Percentiles rank a stretch among this genome's conserved stretches.
These are phyloP conservation scores for Gleditsia sinensis DNA, from an alignment of 306 rosid species.

Conservation along the genomic window DNA sequence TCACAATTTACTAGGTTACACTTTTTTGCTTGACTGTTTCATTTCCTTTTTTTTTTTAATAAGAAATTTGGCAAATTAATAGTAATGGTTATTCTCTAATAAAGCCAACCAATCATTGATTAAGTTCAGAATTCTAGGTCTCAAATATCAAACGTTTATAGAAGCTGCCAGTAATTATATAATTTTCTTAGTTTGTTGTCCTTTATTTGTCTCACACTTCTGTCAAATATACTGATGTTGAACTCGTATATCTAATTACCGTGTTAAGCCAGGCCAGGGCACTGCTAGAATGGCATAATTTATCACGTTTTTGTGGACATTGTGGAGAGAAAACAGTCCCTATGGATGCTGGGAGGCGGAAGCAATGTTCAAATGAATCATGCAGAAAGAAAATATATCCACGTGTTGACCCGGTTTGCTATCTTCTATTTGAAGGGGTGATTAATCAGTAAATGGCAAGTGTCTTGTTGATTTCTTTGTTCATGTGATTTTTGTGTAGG, in stretches of 20 bases:
- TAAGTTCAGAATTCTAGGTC: slow-evolving; percentile 4
- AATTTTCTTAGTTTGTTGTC: neutral
- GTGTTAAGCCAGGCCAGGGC: slow-evolving; percentile 74
- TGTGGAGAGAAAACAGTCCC: slow-evolving; percentile 80
- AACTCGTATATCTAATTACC: slow-evolving; percentile 24
- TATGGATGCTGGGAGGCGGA: slow-evolving; percentile 82
- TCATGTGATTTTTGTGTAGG: slow-evolving; percentile 49
- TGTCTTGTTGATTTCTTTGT: slow-evolving; percentile 13
- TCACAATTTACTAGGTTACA: neutral
- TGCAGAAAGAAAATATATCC: slow-evolving; percentile 82
- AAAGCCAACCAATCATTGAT: neutral
- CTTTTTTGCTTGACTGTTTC: neutral
- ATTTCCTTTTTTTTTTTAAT: neutral
- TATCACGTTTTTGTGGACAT: slow-evolving; percentile 76
- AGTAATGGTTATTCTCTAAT: neutral
- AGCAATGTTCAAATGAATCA: slow-evolving; percentile 73
- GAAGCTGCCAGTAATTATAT: slow-evolving; percentile 17
- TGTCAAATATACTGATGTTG: slow-evolving; percentile 12
- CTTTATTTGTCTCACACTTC: slow-evolving; percentile 14
- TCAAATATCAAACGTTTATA: neutral
- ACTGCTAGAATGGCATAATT: slow-evolving; percentile 80
- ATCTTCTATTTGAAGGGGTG: slow-evolving; percentile 18
- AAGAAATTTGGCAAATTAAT: neutral
- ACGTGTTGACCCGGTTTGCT: slow-evolving; percentile 85
- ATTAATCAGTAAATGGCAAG: slow-evolving; percentile 10